Percentiles rank a stretch among this genome's conserved stretches.
Evolutionary conservation across 2,329 filamentous ascomycete species (phyloP).

Genomic region (Coleophoma crateriformis): DNA sequence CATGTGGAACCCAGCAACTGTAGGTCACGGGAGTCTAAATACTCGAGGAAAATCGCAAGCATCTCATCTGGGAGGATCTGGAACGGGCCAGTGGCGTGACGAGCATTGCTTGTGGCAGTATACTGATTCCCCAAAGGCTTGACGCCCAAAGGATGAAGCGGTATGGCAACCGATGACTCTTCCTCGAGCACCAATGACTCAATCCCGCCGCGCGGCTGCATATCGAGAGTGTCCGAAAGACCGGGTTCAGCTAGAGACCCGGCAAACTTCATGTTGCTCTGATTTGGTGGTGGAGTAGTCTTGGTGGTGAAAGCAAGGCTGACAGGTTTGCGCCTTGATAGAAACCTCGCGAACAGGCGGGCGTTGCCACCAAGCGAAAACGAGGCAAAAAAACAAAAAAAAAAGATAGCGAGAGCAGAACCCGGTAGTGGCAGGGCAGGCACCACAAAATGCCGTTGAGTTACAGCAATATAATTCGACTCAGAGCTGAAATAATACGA

Average conservation of each 20-base stretch:
- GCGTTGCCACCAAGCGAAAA: too few relatives aligned
- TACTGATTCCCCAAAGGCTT: conserved; percentile 83
- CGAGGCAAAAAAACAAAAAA: background rate
- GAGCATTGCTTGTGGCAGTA: conserved; percentile 61
- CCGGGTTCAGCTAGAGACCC: conserved; percentile 11
- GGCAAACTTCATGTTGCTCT: conserved; percentile 11
- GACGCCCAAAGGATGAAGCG: conserved; percentile 74
- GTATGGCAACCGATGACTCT: conserved; percentile 46
- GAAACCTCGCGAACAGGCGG: background rate
- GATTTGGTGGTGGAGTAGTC: background rate
- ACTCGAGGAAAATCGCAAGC: conserved; percentile 69
- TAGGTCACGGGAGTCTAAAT: conserved; percentile 59
- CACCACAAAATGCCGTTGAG: too few relatives aligned
- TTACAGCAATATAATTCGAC: too few relatives aligned
- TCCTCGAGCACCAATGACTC: conserved; percentile 32
- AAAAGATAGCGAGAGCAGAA: background rate
- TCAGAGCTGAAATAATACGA: too few relatives aligned
- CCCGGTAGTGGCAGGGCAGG: too few relatives aligned
- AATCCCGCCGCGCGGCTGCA: conserved; percentile 10
- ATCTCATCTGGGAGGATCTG: conserved; percentile 73
- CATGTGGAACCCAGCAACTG: conserved; percentile 69
- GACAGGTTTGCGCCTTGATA: background rate
- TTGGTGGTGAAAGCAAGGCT: conserved; percentile 1
- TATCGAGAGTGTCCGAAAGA: conserved; percentile 3
- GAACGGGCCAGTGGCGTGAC: conserved; percentile 60